Evolutionary conservation across 306 rosid genomes (phyloP).

Genomic region (Lagenaria siceraria): DNA sequence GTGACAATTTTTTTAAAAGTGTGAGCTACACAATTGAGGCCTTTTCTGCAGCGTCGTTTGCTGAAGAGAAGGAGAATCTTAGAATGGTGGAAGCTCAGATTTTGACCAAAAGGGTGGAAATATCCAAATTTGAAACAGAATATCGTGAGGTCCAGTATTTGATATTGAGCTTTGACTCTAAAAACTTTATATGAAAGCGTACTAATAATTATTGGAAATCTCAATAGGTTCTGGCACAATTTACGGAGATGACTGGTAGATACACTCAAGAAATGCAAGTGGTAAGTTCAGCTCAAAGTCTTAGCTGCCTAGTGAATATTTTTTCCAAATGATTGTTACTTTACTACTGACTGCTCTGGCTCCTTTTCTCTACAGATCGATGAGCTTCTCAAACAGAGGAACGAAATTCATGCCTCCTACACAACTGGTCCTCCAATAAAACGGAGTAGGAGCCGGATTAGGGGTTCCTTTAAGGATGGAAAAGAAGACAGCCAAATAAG

Average conservation of each 20-base stretch:
- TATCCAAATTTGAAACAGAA: conserved; percentile 90
- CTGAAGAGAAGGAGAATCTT: conserved; percentile 64
- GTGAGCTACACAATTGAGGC: conserved; percentile 88
- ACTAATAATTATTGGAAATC: conserved; percentile 5
- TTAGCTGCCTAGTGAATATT: not conserved
- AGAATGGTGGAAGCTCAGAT: conserved; percentile 68
- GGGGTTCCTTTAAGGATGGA: conserved; percentile 48
- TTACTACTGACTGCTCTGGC: not conserved
- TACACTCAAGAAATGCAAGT: conserved; percentile 90
- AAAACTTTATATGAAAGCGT: not conserved
- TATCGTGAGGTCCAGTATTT: conserved; percentile 66
- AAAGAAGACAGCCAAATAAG: conserved; percentile 60
- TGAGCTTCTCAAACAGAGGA: conserved; percentile 77
- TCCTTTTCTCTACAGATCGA: conserved; percentile 49
- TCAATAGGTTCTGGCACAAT: conserved; percentile 80
- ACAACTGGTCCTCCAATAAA: conserved; percentile 55
- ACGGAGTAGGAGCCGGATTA: conserved; percentile 60
- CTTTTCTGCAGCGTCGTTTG: conserved; percentile 59
- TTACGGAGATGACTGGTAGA: conserved; percentile 86
- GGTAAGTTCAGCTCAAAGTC: conserved; percentile 30
- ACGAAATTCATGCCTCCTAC: conserved; percentile 80
- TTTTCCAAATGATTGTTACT: not conserved
- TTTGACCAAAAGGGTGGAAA: conserved; percentile 77
- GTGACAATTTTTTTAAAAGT: conserved; percentile 96
- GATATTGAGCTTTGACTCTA: conserved; percentile 7